phyloP scores from a whole-genome alignment of 2,329 filamentous ascomycete species.

The Alternaria solani region DNA sequence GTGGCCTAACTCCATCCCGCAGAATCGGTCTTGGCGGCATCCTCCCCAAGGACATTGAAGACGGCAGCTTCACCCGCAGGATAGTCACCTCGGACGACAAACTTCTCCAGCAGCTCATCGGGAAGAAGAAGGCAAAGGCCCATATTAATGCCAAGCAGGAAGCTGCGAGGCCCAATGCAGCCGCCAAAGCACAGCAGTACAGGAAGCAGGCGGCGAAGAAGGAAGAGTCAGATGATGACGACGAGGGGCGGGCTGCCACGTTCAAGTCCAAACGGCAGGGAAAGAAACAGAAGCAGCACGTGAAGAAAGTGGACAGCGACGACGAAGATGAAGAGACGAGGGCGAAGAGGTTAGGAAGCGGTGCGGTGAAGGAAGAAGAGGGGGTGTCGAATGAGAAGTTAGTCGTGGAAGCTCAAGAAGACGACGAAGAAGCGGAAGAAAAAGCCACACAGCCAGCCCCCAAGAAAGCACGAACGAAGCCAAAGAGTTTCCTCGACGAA shows the following conservation, averaged over 20 bases:
- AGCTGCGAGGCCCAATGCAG: conserved; percentile 27
- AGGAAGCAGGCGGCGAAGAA: conserved; percentile 26
- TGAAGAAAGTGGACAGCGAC: conserved; percentile 9
- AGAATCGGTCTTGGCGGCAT: conserved; percentile 52
- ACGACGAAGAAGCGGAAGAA: conserved; percentile 3
- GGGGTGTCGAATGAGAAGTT: neutral
- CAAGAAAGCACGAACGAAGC: conserved; percentile 44
- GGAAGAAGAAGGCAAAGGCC: conserved; percentile 53
- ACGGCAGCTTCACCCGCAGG: conserved; percentile 49
- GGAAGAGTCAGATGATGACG: conserved; percentile 52
- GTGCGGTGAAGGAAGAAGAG: neutral
- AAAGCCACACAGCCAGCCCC: conserved; percentile 19
- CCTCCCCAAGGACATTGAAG: conserved; percentile 47
- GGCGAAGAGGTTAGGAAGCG: conserved; percentile 11
- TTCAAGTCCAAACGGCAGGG: conserved; percentile 46
- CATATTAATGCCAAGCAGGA: conserved; percentile 39
- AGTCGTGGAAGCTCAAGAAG: neutral
- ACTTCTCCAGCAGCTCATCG: conserved; percentile 53
- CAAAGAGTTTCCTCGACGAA: conserved; percentile 64
- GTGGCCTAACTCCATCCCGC: neutral
- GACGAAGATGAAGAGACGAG: conserved; percentile 24
- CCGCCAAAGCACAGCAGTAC: conserved; percentile 39
- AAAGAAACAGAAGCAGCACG: conserved; percentile 26
- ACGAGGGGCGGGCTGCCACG: conserved; percentile 46
- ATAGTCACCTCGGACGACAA: conserved; percentile 53